Percentiles rank a stretch among this genome's conserved stretches.
These are phyloP conservation scores for Platanus orientalis DNA, from an alignment of 164 flowering plant genomes.

Conservation along the genomic window DNA sequence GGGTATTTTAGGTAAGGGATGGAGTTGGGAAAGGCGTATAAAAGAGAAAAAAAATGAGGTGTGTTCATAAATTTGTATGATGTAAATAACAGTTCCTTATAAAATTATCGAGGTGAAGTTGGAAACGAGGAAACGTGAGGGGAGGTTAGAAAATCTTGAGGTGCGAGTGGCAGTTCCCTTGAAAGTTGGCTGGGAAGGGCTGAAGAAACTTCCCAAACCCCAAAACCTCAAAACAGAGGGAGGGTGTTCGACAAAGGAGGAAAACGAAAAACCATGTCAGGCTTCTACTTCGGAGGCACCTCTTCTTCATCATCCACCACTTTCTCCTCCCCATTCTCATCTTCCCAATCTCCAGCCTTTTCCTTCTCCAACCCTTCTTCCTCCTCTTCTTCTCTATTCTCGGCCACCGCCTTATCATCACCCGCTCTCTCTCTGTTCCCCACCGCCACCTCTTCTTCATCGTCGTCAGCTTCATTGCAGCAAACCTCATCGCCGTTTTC, in stretches of 20 bases:
- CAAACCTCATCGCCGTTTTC: not conserved
- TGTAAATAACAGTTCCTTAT: no score
- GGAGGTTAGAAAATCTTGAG: no score
- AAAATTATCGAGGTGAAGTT: no score
- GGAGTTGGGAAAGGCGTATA: no score
- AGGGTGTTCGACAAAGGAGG: not conserved
- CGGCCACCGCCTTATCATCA: not conserved
- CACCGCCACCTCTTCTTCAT: not conserved
- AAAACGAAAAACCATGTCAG: not conserved
- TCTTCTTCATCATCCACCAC: not conserved
- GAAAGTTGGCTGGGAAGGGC: not conserved
- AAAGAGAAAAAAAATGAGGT: no score
- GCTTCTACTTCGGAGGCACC: not conserved
- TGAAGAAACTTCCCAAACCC: not conserved
- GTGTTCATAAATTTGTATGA: no score
- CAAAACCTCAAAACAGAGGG: not conserved
- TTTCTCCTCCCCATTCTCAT: not conserved
- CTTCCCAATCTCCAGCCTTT: not conserved
- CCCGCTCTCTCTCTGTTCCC: not conserved
- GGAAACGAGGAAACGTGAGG: no score
- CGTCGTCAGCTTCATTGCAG: no score
- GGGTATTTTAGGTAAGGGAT: no score
- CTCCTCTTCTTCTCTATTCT: not conserved
- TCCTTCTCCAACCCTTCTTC: not conserved
- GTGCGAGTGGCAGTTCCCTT: no score